Evolutionary conservation across 441 rosid species (phyloP).

Genomic region (Arabidopsis hybrid): DNA sequence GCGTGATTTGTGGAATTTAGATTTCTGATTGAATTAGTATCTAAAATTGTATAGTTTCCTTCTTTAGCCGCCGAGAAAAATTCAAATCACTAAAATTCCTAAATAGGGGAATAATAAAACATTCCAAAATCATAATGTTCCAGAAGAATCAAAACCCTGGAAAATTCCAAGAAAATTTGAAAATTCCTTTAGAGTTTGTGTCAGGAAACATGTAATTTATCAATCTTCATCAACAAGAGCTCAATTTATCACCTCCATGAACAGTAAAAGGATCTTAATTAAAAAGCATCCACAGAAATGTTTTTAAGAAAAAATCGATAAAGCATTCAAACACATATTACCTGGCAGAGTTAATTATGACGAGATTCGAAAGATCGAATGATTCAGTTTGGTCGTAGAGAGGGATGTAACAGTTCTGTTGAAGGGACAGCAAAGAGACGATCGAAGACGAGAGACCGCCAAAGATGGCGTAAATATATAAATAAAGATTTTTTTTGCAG

Average conservation of each 20-base stretch:
- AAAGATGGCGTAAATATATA: conserved; percentile 30
- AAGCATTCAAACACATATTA: conserved; percentile 13
- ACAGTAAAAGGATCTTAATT: conserved; percentile 7
- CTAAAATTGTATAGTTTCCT: background rate
- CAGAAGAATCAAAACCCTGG: background rate
- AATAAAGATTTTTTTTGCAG: conserved; percentile 27
- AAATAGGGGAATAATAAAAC: background rate
- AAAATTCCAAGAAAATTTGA: conserved; percentile 4
- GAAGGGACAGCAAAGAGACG: conserved; percentile 34
- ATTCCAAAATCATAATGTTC: no score
- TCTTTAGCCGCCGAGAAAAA: conserved; percentile 17
- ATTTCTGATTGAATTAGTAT: background rate
- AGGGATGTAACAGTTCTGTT: conserved; percentile 20
- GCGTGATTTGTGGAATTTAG: conserved; percentile 2
- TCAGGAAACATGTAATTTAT: conserved; percentile 1
- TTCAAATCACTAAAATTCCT: background rate
- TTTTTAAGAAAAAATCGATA: background rate
- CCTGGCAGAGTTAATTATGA: conserved; percentile 28
- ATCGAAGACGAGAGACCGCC: conserved; percentile 34
- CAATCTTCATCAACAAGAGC: no score
- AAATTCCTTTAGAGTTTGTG: background rate
- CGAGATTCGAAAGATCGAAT: conserved; percentile 9
- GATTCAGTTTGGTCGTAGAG: conserved; percentile 8
- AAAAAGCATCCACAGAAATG: background rate
- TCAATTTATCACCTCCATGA: background rate